Base-by-base conservation (phyloP, 1,284 basidiomycete species). In the Ceratobasidium sp. region DNA sequence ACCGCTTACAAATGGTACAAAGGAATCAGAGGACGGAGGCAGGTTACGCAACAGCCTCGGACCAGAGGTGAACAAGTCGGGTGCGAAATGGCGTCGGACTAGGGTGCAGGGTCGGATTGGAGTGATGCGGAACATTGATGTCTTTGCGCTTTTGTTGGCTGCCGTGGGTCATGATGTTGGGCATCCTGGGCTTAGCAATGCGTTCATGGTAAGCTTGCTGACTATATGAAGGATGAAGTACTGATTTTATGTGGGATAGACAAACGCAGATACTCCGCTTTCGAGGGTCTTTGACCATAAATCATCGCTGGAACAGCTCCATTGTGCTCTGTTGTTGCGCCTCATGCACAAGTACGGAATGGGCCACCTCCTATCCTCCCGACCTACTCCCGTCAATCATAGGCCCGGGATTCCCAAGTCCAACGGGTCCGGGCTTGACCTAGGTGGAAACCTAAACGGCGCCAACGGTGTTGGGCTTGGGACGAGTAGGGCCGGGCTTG, bases 81-180 rank as follows among this genome's bases (percentile, higher is more conserved):
- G 82, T 42, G 75, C 62, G 28, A 82, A 80, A 28, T 62, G 70
- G 71, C 71, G 71, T 4, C 46, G 71, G 17, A 40, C 44, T 61
- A 75, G 42, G 33, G 61, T 62, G 38, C 80, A 80, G 9, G 62
- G 80, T 3, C 75, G 74, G 33, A 83, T 66, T 86, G 88, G 78
- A 86, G 88, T 85, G 83, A 92, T 83, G 85, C 86, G 80, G 84
- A 91, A 88, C 17, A 88, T 91, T 79, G 96, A 97, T 82, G 86
- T 98, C 7, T 93, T 98, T 81, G 91, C 93, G 1, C 85, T 98
- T 15, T 92, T 93, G 82, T 88, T 98, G 68, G 96, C 95, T 3
- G 95, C 96, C 50, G 95, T 98, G 81, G 96, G 96, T 0, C 97
- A 98, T 83, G 96, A 98, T 84, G 96, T 96, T 17, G 96, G 95